Conservation (phyloP, 1,284 basidiomycete genomes). For the Macrocybe sp. region DNA sequence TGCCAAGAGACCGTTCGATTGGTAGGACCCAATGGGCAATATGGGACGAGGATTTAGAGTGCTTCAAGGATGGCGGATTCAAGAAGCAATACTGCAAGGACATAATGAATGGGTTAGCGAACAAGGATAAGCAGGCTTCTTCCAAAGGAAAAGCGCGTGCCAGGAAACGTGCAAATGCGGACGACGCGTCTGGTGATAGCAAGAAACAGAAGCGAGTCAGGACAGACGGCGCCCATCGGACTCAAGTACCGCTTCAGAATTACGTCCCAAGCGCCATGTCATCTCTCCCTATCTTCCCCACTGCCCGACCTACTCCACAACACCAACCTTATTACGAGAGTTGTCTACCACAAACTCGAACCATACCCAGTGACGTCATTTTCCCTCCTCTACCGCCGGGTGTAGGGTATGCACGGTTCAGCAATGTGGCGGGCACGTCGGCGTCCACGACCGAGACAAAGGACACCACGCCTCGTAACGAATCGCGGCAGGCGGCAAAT, state of each 20-base stretch:
- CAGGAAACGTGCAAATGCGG: conserved; percentile 32
- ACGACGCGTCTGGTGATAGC: conserved; percentile 26
- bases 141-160: conserved; percentile 27
- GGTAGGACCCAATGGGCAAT: conserved; percentile 77
- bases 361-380: conserved; percentile 53
- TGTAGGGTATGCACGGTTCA: conserved; percentile 26
- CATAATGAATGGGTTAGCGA: conserved; percentile 40
- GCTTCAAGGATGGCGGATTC: conserved; percentile 67
- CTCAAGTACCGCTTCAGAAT: conserved; percentile 16
- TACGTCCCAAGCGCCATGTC: conserved; percentile 31
- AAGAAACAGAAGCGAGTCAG: conserved; percentile 48
- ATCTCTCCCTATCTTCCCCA: conserved; percentile 49
- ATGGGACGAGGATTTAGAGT: conserved; percentile 65
- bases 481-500: conserved; percentile 7
- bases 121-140: conserved; percentile 35
- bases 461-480: too few relatives aligned
- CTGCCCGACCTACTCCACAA: conserved; percentile 51
- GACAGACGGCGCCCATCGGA: conserved; percentile 23
- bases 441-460: too few relatives aligned
- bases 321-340: conserved; percentile 68
- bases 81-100: conserved; percentile 66
- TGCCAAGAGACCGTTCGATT: conserved; percentile 56
- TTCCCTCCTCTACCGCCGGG: conserved; percentile 60
- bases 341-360: conserved; percentile 37
- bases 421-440: too few relatives aligned